Evolutionary conservation across 108 stramenopile genomes (phyloP), one percentile per base, ranked within the genome.

Genomic region (Chaetoceros tenuissimus): DNA sequence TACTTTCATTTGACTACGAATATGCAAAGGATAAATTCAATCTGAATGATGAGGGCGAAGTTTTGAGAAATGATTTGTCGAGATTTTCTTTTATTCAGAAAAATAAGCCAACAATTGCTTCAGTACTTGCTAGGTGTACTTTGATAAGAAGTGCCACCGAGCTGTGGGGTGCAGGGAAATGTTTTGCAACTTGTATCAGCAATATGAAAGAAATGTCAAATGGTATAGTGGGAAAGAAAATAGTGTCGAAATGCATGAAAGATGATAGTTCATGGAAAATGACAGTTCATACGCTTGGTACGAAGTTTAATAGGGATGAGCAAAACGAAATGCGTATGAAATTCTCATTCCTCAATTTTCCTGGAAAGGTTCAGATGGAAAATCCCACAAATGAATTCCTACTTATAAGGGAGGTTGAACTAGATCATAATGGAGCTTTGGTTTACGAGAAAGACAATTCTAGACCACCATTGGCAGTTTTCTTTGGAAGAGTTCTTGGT

Each of bases 401-500:
- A 24, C 57, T 88, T 29, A 87, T 91, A 31, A 68, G 80, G 19
- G 88, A 89, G 63, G 70, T 85, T 27, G 79, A 85, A 55, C 61
- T 89, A 48, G 75, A 85, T 48, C 58, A 43, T 24, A 60, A 60
- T 16, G 88, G 82, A 7, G 77, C 92, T 18, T 44, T 75, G 24
- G 48, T 26, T 3, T 46, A 60, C 28, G 72, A 73, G 53, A 55
- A 67, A 62, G 69, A 71, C 48, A 79, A 84, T 60, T 73, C 72
- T 60, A 66, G 64, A 30, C 82, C 82, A 23, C 82, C 84, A 24
- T 53, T 92, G 29, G 81, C 72, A 8, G 74, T 77, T 43, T 89
- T 87, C 68, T 89, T 85, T 73, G 91, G 86, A 3, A 67, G 91
- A 55, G 67, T 84, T 8, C 55, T 92, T 3, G 81, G 79, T 1